Conservation (phyloP, 257 asterid genomes). For the Ligustrum vulgare region DNA sequence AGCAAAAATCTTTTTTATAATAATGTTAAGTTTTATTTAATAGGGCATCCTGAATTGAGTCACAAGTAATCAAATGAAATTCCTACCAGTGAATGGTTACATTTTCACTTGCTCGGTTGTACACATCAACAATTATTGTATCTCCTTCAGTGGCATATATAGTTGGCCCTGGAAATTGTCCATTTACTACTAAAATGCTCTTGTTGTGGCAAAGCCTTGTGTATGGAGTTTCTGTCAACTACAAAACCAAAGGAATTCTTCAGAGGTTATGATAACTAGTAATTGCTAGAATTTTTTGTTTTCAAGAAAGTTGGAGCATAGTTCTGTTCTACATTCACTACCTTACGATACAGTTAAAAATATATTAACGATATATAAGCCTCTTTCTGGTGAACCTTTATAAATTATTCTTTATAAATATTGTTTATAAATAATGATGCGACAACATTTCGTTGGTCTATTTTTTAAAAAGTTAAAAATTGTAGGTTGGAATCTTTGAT, state of each 20-base stretch:
- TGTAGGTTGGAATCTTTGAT: no score
- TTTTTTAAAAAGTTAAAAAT: no score
- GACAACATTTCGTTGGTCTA: no score
- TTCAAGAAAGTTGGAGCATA: no score
- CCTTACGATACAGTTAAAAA: no score
- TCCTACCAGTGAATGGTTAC: constrained; percentile 42
- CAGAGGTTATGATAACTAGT: background rate
- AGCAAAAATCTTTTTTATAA: background rate
- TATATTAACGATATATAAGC: no score
- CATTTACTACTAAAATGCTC: constrained; percentile 39
- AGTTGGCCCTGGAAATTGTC: constrained; percentile 49
- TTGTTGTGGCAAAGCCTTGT: constrained; percentile 39
- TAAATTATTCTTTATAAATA: no score
- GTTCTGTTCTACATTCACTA: no score
- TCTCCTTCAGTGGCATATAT: constrained; percentile 36
- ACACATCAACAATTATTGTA: constrained; percentile 37
- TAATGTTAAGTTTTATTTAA: background rate
- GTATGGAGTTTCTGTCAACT: constrained; percentile 38
- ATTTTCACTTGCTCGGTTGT: constrained; percentile 32
- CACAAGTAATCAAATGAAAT: background rate
- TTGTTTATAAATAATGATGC: no score
- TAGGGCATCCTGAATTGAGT: background rate
- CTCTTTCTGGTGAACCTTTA: no score
- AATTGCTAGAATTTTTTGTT: background rate
- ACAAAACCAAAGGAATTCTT: constrained; percentile 4